Evolutionary conservation across 2,329 filamentous ascomycete genomes (phyloP).

Genomic region (Sordariomycetes sp.): DNA sequence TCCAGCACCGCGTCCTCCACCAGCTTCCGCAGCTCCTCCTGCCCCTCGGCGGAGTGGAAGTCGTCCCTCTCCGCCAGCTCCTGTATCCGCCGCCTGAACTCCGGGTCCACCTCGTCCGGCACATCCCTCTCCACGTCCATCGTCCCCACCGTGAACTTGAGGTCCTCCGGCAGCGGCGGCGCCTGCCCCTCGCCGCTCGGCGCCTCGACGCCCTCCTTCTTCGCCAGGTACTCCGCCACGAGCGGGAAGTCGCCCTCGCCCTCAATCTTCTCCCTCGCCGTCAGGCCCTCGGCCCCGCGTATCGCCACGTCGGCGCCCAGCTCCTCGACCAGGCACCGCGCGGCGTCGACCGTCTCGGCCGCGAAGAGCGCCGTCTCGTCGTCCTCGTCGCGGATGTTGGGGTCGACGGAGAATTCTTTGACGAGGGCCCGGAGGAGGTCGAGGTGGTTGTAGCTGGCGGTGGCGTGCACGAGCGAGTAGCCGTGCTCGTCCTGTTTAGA

Average conservation of each 20-base stretch:
- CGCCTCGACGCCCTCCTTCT: conserved; percentile 17
- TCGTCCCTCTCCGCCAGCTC: conserved; percentile 76
- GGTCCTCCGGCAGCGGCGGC: conserved; percentile 61
- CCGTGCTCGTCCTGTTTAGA: conserved; percentile 78
- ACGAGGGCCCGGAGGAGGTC: conserved; percentile 69
- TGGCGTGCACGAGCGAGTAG: conserved; percentile 89
- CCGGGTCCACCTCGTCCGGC: conserved; percentile 60
- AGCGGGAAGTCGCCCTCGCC: conserved; percentile 68
- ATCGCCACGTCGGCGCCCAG: conserved; percentile 57
- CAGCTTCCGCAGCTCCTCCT: conserved; percentile 66
- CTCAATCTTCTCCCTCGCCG: conserved; percentile 70
- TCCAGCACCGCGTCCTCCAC: conserved; percentile 71
- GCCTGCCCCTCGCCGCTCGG: conserved; percentile 19
- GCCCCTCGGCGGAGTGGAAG: conserved; percentile 71
- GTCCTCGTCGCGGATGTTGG: conserved; percentile 82
- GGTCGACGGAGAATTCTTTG: conserved; percentile 63
- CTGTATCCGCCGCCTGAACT: conserved; percentile 78
- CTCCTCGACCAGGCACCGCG: conserved; percentile 72
- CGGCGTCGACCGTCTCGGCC: conserved; percentile 71
- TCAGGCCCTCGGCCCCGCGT: conserved; percentile 64
- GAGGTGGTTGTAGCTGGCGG: conserved; percentile 82
- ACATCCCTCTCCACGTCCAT: conserved; percentile 54
- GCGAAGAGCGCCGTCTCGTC: conserved; percentile 91
- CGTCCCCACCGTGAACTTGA: conserved; percentile 68
- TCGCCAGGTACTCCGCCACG: conserved; percentile 59